A percentile compares a stretch with the other conserved stretches of the same genome.
Conservation (phyloP, 2,329 filamentous ascomycete species). For the Colletotrichum karsti region DNA sequence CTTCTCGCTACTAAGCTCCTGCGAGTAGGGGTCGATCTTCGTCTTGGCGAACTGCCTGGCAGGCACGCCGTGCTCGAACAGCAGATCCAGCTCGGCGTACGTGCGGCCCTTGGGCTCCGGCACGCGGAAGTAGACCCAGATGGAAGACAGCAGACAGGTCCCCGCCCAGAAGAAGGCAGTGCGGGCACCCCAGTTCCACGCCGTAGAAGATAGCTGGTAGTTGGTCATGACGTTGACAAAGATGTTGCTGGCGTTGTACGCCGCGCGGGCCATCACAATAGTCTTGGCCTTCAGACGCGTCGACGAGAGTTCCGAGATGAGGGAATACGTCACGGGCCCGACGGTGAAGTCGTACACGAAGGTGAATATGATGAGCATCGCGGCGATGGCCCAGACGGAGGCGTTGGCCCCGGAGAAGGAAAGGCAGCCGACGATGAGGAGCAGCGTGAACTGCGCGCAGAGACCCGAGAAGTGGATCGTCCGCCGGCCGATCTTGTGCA, state of each 20-base stretch:
- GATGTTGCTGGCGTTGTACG: constrained; percentile 59
- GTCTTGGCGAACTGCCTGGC: constrained; percentile 51
- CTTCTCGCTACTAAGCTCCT: constrained; percentile 21
- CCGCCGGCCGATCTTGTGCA: constrained; percentile 57
- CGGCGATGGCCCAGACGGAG: constrained; percentile 52
- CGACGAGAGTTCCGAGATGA: constrained; percentile 62
- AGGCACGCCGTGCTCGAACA: constrained; percentile 48
- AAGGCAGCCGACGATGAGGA: constrained; percentile 49
- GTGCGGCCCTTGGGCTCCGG: constrained; percentile 62
- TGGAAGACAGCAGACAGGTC: constrained; percentile 54
- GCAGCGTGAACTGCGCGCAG: constrained; percentile 46
- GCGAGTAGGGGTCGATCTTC: constrained; percentile 45
- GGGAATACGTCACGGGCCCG: constrained; percentile 61
- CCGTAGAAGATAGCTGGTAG: constrained; percentile 54
- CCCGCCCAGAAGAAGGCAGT: constrained; percentile 57
- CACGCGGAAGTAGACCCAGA: constrained; percentile 60
- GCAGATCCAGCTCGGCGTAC: constrained; percentile 52
- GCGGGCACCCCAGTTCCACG: constrained; percentile 57
- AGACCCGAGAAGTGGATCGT: constrained; percentile 57
- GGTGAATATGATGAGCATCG: constrained; percentile 59
- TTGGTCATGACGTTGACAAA: constrained; percentile 59
- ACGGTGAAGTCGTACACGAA: constrained; percentile 64
- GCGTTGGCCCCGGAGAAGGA: constrained; percentile 44
- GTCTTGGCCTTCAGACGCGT: constrained; percentile 63
- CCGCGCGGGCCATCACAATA: constrained; percentile 58